These are phyloP conservation scores for Cordyceps militaris DNA, from an alignment of 2,329 filamentous ascomycete species.

Conservation along the genomic window DNA sequence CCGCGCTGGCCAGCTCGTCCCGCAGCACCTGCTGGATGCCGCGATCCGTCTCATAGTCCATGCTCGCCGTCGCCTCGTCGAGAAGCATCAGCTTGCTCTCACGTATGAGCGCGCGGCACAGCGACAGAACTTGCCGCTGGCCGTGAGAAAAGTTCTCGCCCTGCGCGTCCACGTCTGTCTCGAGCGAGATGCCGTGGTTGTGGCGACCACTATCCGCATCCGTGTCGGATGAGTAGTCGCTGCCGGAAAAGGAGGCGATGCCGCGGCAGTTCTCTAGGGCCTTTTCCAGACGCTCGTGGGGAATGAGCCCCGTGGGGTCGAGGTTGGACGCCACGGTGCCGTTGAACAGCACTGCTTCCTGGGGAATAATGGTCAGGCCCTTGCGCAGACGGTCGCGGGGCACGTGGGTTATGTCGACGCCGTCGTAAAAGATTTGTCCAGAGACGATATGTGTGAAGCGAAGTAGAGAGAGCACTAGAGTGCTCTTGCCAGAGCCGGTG, in stretches of 20 bases:
- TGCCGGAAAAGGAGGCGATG: constrained; percentile 43
- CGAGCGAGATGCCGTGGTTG: constrained; percentile 28
- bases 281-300: constrained; percentile 46
- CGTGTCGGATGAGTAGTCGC: constrained; percentile 28
- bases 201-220: constrained; percentile 17
- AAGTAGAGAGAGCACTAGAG: constrained; percentile 49
- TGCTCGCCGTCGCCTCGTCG: constrained; percentile 53
- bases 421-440: no score
- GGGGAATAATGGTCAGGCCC: constrained; percentile 50
- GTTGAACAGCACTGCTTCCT: constrained; percentile 52
- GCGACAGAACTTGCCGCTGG: constrained; percentile 51
- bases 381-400: constrained; percentile 44
- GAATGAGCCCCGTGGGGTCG: constrained; percentile 54
- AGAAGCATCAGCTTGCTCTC: constrained; percentile 49
- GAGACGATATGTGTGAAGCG: no score
- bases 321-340: constrained; percentile 50
- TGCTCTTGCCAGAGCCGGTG: constrained; percentile 78
- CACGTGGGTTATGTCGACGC: constrained; percentile 47
- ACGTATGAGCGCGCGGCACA: constrained; percentile 49
- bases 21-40: constrained; percentile 49
- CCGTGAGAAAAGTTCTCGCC: constrained; percentile 52
- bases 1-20: constrained; percentile 36
- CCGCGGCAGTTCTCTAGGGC: constrained; percentile 57
- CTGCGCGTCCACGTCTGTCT: constrained; percentile 42
- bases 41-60: constrained; percentile 51